A percentile compares a stretch with the other conserved stretches of the same genome.
Evolutionary conservation across 495 filamentous ascomycete genomes (phyloP).

Genomic region (Neurospora discreta): DNA sequence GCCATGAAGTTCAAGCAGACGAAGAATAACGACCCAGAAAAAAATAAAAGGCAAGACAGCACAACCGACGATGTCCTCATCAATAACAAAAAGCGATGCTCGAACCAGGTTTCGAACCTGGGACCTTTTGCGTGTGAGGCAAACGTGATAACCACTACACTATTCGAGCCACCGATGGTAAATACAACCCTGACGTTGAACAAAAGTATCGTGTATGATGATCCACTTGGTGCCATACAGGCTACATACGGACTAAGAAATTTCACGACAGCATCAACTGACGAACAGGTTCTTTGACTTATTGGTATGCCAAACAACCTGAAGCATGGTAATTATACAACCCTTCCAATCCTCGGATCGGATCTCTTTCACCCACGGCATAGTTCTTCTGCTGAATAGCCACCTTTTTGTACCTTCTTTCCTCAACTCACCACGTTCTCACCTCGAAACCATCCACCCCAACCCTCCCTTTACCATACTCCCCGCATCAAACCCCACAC

Average conservation of each 20-base stretch:
- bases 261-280: neutral
- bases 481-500: slow-evolving; percentile 13
- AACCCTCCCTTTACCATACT: neutral
- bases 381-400: no score
- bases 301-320: no score
- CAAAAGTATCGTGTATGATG: neutral
- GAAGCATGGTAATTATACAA: no score
- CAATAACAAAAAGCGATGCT: neutral
- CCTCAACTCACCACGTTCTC: no score
- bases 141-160: neutral
- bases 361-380: no score
- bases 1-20: neutral
- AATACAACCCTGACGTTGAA: neutral
- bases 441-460: neutral
- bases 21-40: neutral
- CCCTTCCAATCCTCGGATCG: no score
- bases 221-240: neutral
- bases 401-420: no score
- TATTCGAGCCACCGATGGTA: neutral
- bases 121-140: neutral
- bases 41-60: neutral
- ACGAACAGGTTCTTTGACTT: neutral
- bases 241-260: neutral
- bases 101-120: neutral
- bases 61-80: neutral